Conservation (phyloP, 768 basidiomycete species). For the Boletus eberwhitei region DNA sequence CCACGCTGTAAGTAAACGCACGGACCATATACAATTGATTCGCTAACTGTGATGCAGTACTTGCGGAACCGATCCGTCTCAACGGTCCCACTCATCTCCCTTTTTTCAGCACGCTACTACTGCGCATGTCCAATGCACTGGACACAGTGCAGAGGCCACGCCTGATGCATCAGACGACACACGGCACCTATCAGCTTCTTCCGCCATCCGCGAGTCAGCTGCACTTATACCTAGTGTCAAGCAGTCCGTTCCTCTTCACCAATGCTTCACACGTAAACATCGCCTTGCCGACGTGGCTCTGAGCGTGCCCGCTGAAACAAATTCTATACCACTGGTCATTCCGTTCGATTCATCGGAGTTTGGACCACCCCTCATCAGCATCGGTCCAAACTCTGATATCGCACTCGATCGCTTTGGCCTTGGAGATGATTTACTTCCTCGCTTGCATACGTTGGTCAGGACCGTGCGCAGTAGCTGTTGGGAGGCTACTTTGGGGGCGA, state of each 20-base stretch:
- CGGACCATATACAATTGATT: neutral
- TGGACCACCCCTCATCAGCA: neutral
- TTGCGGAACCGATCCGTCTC: neutral
- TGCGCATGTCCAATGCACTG: neutral
- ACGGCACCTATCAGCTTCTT: neutral
- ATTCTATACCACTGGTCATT: neutral
- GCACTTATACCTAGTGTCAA: neutral
- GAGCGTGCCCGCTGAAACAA: neutral
- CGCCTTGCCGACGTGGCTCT: neutral
- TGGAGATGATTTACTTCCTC: neutral
- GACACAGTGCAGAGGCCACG: neutral
- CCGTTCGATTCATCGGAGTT: neutral
- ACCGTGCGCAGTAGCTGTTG: neutral
- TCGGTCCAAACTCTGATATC: neutral
- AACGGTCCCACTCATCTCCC: neutral
- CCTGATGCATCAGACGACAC: neutral
- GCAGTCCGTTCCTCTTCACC: neutral
- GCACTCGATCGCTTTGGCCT: conserved; percentile 2
- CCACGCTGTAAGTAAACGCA: neutral
- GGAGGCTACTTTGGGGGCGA: neutral
- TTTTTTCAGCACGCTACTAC: neutral
- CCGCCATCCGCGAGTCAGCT: neutral
- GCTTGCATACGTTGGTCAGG: neutral
- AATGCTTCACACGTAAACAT: neutral
- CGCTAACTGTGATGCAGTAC: neutral